Conservation (phyloP, 352 stramenopile genomes). For the Peronospora destructor region DNA sequence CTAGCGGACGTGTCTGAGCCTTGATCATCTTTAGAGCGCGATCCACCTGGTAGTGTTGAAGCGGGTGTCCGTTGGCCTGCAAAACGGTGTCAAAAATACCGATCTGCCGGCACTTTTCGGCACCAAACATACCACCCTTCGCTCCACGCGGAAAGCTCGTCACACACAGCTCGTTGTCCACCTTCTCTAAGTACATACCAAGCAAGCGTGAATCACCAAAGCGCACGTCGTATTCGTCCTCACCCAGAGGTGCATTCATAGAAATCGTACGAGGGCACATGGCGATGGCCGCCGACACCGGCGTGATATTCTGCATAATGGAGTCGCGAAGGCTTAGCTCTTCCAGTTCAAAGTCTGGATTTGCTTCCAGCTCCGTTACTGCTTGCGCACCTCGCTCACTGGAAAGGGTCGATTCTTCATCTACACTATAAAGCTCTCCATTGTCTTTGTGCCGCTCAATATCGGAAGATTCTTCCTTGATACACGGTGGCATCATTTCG, state of each 20-base stretch:
- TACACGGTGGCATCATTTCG: constrained; percentile 43
- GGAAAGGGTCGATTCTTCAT: constrained; percentile 26
- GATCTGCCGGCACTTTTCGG: constrained; percentile 71
- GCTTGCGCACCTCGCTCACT: constrained; percentile 9
- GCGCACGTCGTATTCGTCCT: constrained; percentile 72
- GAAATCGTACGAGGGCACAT: constrained; percentile 71
- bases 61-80: constrained; percentile 72
- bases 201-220: constrained; percentile 69
- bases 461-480: constrained; percentile 46
- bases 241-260: constrained; percentile 48
- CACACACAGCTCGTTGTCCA: constrained; percentile 67
- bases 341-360: constrained; percentile 48
- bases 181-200: constrained; percentile 75
- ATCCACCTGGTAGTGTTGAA: constrained; percentile 79
- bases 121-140: constrained; percentile 62
- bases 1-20: constrained; percentile 60
- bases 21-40: constrained; percentile 83
- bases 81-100: constrained; percentile 61
- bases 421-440: constrained; percentile 27
- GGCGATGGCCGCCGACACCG: constrained; percentile 68
- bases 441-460: constrained; percentile 33
- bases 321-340: constrained; percentile 43
- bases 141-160: constrained; percentile 65
- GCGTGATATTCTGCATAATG: constrained; percentile 66
- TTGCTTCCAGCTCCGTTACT: constrained; percentile 42